These are phyloP conservation scores for Geotrichum armillariae DNA, from an alignment of 1,139 yeast genomes.

Conservation along the genomic window DNA sequence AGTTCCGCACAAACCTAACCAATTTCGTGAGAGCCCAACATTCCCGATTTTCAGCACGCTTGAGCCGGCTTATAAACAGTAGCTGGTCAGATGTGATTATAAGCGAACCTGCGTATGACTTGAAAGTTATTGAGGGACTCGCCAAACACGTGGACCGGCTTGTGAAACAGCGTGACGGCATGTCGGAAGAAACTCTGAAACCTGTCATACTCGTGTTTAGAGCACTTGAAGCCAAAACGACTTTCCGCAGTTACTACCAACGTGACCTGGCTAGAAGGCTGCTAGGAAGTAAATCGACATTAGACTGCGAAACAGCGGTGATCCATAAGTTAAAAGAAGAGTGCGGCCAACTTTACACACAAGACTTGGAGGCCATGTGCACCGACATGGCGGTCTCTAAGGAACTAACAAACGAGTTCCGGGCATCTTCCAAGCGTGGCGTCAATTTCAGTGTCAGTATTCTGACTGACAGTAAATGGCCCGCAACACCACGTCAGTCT, in stretches of 20 bases:
- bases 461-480: slow-evolving; percentile 8
- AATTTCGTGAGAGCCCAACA: background rate
- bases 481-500: background rate
- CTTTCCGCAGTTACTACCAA: slow-evolving; percentile 31
- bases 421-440: background rate
- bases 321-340: background rate
- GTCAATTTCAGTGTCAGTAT: background rate
- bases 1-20: background rate
- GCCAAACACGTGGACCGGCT: slow-evolving; percentile 1
- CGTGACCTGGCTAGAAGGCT: slow-evolving; percentile 42
- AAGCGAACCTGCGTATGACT: background rate
- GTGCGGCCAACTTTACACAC: background rate
- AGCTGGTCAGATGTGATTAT: background rate
- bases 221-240: background rate
- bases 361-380: slow-evolving; percentile 2
- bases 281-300: slow-evolving; percentile 25
- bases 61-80: background rate
- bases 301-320: background rate
- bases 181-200: background rate
- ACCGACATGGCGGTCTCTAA: background rate
- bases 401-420: background rate
- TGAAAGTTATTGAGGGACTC: background rate
- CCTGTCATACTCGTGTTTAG: background rate
- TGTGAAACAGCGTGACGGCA: background rate
- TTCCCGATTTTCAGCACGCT: background rate